Conservation (phyloP, 441 rosid genomes). For the Bocquillonia castaneifolia region DNA sequence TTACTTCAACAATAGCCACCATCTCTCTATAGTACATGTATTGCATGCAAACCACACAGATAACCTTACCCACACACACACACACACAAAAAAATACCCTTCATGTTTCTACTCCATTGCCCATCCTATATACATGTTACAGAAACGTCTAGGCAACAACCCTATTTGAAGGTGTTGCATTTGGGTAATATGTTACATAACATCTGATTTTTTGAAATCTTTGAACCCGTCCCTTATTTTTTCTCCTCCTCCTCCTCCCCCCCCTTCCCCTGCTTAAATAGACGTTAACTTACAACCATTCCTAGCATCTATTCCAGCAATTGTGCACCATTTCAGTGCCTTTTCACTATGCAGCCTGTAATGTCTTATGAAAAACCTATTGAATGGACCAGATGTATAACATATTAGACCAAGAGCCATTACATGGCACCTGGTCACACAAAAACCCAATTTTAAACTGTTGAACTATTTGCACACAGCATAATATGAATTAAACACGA, state of each 20-base stretch:
- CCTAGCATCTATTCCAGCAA: background rate
- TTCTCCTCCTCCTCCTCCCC: background rate
- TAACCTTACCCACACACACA: too few relatives aligned
- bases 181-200: background rate
- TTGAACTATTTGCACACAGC: background rate
- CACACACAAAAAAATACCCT: too few relatives aligned
- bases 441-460: background rate
- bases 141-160: too few relatives aligned
- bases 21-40: too few relatives aligned
- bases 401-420: background rate
- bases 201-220: background rate
- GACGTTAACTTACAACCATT: too few relatives aligned
- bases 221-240: background rate
- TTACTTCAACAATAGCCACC: background rate
- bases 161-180: background rate
- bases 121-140: too few relatives aligned
- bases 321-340: background rate
- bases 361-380: background rate
- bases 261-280: background rate
- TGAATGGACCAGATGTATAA: background rate
- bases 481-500: background rate
- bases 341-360: background rate
- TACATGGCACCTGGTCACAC: background rate
- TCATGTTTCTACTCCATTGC: too few relatives aligned
- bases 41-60: too few relatives aligned